phyloP scores from a whole-genome alignment of 2,329 filamentous ascomycete genomes.

The Ascosphaera aggregata region DNA sequence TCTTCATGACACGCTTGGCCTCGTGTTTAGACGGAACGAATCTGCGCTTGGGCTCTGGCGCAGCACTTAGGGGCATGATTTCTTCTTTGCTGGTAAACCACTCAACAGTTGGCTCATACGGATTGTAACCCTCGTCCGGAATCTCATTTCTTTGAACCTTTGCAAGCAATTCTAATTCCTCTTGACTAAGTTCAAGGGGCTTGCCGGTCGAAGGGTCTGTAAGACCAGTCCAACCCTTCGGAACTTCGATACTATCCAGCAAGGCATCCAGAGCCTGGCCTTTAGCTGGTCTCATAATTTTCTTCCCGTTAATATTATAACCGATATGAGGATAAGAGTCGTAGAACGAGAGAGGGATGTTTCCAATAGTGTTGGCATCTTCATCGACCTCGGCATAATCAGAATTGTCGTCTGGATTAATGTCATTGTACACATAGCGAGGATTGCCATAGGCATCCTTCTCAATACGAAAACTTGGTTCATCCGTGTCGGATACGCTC shows the following conservation, averaged over 20 bases:
- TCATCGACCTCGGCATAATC: constrained; percentile 74
- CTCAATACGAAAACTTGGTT: constrained; percentile 35
- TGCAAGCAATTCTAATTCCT: constrained; percentile 72
- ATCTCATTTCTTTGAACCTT: constrained; percentile 77
- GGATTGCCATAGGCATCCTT: constrained; percentile 77
- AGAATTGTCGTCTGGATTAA: constrained; percentile 86
- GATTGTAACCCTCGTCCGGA: constrained; percentile 72
- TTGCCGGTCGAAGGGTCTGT: constrained; percentile 89
- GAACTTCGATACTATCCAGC: constrained; percentile 87
- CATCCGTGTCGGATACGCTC: constrained; percentile 14
- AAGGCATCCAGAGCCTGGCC: constrained; percentile 84
- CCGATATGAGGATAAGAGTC: constrained; percentile 96
- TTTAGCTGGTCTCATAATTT: constrained; percentile 85
- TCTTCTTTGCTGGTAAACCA: constrained; percentile 85
- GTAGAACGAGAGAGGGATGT: constrained; percentile 88
- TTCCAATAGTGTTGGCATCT: constrained; percentile 72
- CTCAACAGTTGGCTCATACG: constrained; percentile 81
- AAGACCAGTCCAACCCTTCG: constrained; percentile 90
- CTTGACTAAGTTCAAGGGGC: constrained; percentile 62
- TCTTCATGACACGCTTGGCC: constrained; percentile 87
- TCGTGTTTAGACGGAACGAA: constrained; percentile 96
- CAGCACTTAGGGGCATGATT: constrained; percentile 82
- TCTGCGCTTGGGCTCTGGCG: constrained; percentile 84
- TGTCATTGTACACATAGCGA: constrained; percentile 81
- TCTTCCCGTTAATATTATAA: constrained; percentile 97